Evolutionary conservation across 306 rosid genomes (phyloP).

Genomic region (Benincasa hispida): DNA sequence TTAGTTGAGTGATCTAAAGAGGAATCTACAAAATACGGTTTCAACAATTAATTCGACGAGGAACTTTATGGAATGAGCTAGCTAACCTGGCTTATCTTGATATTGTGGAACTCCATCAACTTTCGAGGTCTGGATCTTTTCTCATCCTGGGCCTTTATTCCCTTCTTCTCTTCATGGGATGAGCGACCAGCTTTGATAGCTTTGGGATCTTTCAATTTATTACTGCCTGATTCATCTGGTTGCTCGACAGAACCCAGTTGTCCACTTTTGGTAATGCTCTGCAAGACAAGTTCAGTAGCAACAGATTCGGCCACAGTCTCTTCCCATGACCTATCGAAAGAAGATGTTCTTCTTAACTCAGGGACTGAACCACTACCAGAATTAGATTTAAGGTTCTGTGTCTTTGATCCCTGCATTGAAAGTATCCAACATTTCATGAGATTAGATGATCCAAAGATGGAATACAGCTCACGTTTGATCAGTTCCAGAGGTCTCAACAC

Average conservation of each 20-base stretch:
- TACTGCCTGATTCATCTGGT: constrained; percentile 61
- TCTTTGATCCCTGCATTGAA: constrained; percentile 49
- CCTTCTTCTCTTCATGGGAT: constrained; percentile 89
- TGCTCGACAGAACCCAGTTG: constrained; percentile 52
- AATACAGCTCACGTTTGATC: not conserved
- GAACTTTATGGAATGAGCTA: constrained; percentile 16
- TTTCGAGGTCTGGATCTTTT: constrained; percentile 87
- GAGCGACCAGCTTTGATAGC: constrained; percentile 66
- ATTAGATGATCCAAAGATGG: constrained; percentile 9
- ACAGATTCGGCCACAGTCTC: constrained; percentile 95
- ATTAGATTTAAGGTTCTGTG: constrained; percentile 33
- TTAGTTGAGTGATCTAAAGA: constrained; percentile 2
- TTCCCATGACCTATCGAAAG: constrained; percentile 93
- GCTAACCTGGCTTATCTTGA: constrained; percentile 91
- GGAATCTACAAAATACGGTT: constrained; percentile 1
- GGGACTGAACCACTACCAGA: constrained; percentile 27
- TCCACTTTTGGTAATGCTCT: constrained; percentile 61
- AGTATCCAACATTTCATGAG: constrained; percentile 3
- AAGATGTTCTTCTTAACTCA: constrained; percentile 77
- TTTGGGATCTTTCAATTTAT: constrained; percentile 73
- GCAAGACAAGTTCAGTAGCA: constrained; percentile 89
- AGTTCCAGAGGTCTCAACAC: constrained; percentile 12
- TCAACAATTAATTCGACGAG: not conserved
- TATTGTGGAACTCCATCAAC: constrained; percentile 94
- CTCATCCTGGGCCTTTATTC: constrained; percentile 63